These are phyloP conservation scores for Heliocybe sulcata DNA, from an alignment of 1,284 basidiomycete species.

Conservation along the genomic window DNA sequence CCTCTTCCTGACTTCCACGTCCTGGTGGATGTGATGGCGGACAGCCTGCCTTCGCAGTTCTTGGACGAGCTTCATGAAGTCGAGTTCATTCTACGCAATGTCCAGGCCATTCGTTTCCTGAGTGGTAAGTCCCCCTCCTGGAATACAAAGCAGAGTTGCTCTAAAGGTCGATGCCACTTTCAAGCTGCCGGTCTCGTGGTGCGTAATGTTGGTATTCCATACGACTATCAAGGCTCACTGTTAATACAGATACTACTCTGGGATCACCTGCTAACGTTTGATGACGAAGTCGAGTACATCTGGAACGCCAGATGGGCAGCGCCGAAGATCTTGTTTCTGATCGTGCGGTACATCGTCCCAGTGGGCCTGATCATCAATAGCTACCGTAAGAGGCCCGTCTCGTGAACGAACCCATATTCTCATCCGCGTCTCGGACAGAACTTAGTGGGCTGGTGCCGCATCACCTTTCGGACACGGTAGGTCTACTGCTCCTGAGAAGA, in stretches of 20 bases:
- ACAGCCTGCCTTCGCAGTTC: neutral
- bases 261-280: constrained; percentile 38
- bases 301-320: constrained; percentile 34
- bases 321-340: constrained; percentile 36
- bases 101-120: neutral
- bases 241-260: constrained; percentile 28
- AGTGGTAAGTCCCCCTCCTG: neutral
- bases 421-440: constrained; percentile 9
- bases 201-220: neutral
- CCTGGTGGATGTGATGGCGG: neutral
- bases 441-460: constrained; percentile 19
- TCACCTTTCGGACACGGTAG: constrained; percentile 14
- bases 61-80: neutral
- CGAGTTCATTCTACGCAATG: neutral
- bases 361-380: constrained; percentile 26
- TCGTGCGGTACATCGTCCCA: constrained; percentile 40
- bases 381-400: constrained; percentile 24
- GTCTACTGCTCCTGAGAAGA: constrained; percentile 1
- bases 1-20: too few relatives aligned
- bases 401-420: constrained; percentile 9
- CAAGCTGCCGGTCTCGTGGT: neutral
- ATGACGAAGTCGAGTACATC: constrained; percentile 35
- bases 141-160: neutral
- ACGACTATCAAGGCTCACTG: neutral
- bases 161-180: neutral